These are phyloP conservation scores for Naematelia aurantialba DNA, from an alignment of 768 basidiomycete species.

Conservation along the genomic window DNA sequence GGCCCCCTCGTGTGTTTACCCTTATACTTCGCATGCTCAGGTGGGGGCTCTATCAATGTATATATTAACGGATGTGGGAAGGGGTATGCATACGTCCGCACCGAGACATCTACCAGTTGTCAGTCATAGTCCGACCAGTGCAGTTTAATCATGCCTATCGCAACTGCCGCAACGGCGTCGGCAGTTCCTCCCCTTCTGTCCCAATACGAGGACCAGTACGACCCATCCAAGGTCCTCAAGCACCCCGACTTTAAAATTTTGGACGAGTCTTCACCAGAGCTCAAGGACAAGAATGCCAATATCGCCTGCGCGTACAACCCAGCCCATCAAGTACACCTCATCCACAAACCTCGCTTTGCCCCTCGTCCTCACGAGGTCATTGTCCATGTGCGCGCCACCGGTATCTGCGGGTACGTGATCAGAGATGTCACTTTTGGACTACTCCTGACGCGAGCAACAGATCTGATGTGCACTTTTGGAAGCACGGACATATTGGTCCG, in stretches of 20 bases:
- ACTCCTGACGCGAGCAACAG: conserved; percentile 14
- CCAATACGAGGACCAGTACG: conserved; percentile 40
- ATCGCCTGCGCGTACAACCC: conserved; percentile 49
- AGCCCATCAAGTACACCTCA: conserved; percentile 48
- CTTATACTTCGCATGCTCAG: no score
- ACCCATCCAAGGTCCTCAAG: conserved; percentile 47
- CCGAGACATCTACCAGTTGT: no score
- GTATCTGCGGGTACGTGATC: conserved; percentile 51
- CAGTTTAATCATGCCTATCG: conserved; percentile 20
- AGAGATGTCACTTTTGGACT: neutral
- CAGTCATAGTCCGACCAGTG: no score
- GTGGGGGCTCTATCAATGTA: no score
- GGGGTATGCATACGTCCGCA: neutral
- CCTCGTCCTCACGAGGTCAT: conserved; percentile 43
- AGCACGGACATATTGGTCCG: conserved; percentile 51
- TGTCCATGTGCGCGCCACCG: conserved; percentile 51
- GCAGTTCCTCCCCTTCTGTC: conserved; percentile 11
- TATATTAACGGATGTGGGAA: neutral
- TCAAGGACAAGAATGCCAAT: conserved; percentile 39
- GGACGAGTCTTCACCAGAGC: conserved; percentile 21
- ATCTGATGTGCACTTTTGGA: conserved; percentile 51
- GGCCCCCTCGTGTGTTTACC: no score
- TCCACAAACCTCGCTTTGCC: conserved; percentile 47
- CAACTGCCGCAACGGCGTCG: neutral
- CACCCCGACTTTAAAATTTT: conserved; percentile 49